Base-by-base conservation (phyloP, 192 early-diverging fungal species). In the Linnemannia exigua region DNA sequence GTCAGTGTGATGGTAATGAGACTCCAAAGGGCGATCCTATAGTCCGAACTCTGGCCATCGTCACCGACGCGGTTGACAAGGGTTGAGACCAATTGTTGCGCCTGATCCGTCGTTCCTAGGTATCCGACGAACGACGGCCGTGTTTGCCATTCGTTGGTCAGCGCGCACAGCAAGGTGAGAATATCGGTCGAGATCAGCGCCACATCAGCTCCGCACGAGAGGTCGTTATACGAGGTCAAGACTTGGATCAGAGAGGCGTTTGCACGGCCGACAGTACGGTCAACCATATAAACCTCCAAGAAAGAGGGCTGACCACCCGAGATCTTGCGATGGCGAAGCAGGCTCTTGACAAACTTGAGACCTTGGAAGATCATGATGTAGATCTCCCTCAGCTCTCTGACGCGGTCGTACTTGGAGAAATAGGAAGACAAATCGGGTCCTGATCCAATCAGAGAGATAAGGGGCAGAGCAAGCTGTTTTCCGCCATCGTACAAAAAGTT, bases 401-500 rank as follows among this genome's bases (percentile, higher is more conserved):
- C 48, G 33, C 76, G 76, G 16, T 28, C 67, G 35, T 70, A 72
- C 54, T 72, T 88, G 51, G 69, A 89, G 76, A 82, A 83, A 51
- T 85, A 81, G 72, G 80, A 67, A 25, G 88, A 72, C 61, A 85
- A 12, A 17, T 89, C 82, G 17, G 88, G 84, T 17, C 88, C 90
- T 28, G 79, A 70, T 16, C 86, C 82, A 50, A 92, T 87, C 25
- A 88, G 87, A 25, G 84, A 89, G 22, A 91, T 75, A 19, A 92
- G 70, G 3, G 90, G 90, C 31, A 87, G 70, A 17, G 87, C 72
- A 12, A 91, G 85, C 37, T 91, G 88, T 50, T 82, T 87, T 28
- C 88, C 89, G 47, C 90, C 91, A 25, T 92, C 88, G 41, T 84
- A 79, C 48, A 91, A 81, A 82, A 91, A 90, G 72, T 87, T 82